These are phyloP conservation scores for Casuarina cunninghamiana DNA, from an alignment of 306 rosid genomes.

Conservation along the genomic window DNA sequence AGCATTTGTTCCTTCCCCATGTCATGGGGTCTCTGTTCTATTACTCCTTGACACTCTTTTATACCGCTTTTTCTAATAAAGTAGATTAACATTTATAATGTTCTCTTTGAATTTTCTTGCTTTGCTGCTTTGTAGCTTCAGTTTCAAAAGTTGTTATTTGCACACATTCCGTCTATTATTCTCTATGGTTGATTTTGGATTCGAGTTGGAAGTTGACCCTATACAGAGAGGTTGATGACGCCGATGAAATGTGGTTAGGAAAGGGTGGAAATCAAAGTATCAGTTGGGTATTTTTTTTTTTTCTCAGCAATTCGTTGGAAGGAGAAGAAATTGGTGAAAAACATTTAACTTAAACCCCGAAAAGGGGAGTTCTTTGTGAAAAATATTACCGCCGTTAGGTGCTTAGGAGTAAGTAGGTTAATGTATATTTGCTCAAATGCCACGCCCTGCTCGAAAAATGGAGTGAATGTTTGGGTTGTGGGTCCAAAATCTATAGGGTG, in stretches of 20 bases:
- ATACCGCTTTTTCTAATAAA: background rate
- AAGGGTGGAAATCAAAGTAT: no score
- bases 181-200: no score
- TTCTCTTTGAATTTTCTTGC: background rate
- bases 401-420: background rate
- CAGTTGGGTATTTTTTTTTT: no score
- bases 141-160: background rate
- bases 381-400: background rate
- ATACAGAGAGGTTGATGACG: no score
- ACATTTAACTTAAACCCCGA: background rate
- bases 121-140: background rate
- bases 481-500: background rate
- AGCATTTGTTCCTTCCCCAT: slow-evolving; percentile 5
- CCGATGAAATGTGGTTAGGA: no score
- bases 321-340: background rate
- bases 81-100: background rate
- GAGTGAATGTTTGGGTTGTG: background rate
- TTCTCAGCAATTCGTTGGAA: background rate
- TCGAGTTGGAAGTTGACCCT: no score
- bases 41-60: background rate
- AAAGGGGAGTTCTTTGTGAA: background rate
- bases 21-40: background rate
- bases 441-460: background rate
- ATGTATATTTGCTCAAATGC: background rate
- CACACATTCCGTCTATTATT: background rate